These are phyloP conservation scores for Cryptosporidium xiaoi DNA, from an alignment of 169 alveolate species.

Conservation along the genomic window DNA sequence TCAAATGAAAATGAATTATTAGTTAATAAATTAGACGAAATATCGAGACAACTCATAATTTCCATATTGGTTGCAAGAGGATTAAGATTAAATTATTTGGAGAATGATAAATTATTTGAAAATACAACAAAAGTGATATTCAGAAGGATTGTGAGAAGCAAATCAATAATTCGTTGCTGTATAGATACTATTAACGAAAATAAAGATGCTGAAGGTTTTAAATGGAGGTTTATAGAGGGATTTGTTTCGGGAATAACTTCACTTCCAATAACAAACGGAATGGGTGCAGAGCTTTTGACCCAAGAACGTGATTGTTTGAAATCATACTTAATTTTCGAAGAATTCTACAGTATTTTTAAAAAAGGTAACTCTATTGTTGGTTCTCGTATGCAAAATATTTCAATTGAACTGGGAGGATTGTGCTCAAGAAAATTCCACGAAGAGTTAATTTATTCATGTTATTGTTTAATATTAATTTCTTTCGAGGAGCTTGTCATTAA, in stretches of 20 bases:
- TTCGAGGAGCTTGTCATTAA: background rate
- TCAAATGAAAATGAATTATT: background rate
- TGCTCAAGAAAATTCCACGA: constrained; percentile 7
- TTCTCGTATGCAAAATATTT: constrained; percentile 4
- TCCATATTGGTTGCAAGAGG: constrained; percentile 13
- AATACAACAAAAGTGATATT: background rate
- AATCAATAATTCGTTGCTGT: constrained; percentile 4
- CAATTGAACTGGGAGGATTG: constrained; percentile 42
- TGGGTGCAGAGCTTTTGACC: constrained; percentile 5
- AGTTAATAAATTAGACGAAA: constrained; percentile 17
- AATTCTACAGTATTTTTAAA: background rate
- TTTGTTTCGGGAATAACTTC: constrained; percentile 19
- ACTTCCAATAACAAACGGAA: constrained; percentile 28
- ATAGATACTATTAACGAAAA: background rate
- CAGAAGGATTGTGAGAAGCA: background rate
- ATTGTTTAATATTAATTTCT: background rate
- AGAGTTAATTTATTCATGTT: constrained; percentile 37
- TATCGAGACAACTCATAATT: constrained; percentile 27
- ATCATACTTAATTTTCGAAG: constrained; percentile 23
- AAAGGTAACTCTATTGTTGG: constrained; percentile 18
- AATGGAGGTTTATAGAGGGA: constrained; percentile 14
- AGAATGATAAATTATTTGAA: background rate
- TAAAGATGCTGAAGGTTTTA: background rate
- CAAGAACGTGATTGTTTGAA: constrained; percentile 58
- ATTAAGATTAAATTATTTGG: background rate